Evolutionary conservation across 345 rosid genomes (phyloP).

Genomic region (Garcia nutans): DNA sequence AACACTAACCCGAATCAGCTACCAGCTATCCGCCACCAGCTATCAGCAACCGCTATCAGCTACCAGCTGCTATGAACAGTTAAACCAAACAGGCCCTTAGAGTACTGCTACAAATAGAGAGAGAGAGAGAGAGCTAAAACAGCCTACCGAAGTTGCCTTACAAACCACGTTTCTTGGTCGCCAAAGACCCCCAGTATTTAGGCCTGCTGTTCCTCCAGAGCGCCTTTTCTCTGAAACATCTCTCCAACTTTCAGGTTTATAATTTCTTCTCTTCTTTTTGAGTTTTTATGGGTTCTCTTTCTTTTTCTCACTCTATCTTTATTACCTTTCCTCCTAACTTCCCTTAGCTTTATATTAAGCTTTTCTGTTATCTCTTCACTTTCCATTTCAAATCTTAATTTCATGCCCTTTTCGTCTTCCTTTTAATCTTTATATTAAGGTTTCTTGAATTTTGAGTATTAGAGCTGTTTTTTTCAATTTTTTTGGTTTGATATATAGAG

Average conservation of each 20-base stretch:
- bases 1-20: too few species aligned
- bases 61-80: too few species aligned
- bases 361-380: conserved; percentile 20
- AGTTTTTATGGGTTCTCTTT: conserved; percentile 43
- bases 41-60: too few species aligned
- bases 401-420: neutral
- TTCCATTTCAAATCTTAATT: conserved; percentile 1
- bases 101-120: neutral
- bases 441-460: conserved; percentile 14
- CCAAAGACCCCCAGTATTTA: conserved; percentile 36
- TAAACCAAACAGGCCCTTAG: too few species aligned
- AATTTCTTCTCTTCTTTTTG: conserved; percentile 19
- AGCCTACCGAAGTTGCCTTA: conserved; percentile 49
- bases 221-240: conserved; percentile 23
- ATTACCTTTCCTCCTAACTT: conserved; percentile 34
- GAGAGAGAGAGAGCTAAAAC: conserved; percentile 24
- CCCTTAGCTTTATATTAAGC: conserved; percentile 26
- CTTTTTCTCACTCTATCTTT: conserved; percentile 26
- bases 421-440: neutral
- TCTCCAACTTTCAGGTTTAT: conserved; percentile 34
- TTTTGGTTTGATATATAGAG: neutral
- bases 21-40: too few species aligned
- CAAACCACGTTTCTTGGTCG: conserved; percentile 57
- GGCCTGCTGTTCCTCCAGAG: conserved; percentile 21
- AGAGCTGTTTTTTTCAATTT: conserved; percentile 13